phyloP scores from a whole-genome alignment of 345 rosid species.

The Linum trigynum region DNA sequence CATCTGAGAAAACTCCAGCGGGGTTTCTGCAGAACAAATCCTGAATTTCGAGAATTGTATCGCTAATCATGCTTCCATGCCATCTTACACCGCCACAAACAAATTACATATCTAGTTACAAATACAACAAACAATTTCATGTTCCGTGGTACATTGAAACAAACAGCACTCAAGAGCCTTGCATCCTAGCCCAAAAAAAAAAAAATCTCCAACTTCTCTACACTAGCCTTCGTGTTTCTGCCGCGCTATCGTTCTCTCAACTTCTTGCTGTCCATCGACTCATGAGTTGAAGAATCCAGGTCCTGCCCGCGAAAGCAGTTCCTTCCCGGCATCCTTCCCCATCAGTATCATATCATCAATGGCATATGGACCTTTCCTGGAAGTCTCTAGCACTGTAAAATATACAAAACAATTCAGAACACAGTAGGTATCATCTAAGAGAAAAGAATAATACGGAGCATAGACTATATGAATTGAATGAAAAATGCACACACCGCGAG shows the following conservation, averaged over 20 bases:
- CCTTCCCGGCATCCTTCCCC: slow-evolving; percentile 92
- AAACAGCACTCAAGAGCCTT: neutral
- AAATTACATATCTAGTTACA: neutral
- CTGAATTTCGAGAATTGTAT: no score
- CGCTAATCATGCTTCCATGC: no score
- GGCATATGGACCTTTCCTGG: slow-evolving; percentile 63
- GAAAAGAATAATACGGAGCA: neutral
- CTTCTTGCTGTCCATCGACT: neutral
- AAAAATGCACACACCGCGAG: slow-evolving; percentile 40
- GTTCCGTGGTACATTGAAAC: neutral
- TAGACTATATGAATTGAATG: neutral
- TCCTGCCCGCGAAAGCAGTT: slow-evolving; percentile 73
- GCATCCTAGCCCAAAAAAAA: neutral
- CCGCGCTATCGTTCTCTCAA: neutral
- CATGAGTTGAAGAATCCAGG: slow-evolving; percentile 65
- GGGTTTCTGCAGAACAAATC: no score
- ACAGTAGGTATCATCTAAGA: neutral
- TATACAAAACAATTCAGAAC: neutral
- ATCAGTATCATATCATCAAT: slow-evolving; percentile 66
- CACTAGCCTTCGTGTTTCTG: neutral
- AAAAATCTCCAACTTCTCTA: neutral
- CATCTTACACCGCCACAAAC: no score
- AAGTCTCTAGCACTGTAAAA: slow-evolving; percentile 80
- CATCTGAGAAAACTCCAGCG: no score
- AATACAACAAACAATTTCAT: neutral